A percentile compares a stretch with the other conserved stretches of the same genome.
Conservation (phyloP, 73 alveolate species). For the Paramecium biaurelia region DNA sequence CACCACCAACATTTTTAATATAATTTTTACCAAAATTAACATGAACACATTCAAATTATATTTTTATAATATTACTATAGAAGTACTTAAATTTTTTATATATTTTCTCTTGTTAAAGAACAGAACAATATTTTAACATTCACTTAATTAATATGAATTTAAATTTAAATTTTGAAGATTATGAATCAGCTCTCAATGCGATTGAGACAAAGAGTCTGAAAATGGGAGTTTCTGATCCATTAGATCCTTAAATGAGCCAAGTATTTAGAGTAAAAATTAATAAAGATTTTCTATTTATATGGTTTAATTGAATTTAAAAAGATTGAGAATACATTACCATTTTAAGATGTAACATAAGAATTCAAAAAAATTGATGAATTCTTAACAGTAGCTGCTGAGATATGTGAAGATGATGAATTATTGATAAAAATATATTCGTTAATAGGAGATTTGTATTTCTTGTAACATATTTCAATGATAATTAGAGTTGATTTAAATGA, state of each 20-base stretch:
- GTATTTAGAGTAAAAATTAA: not conserved
- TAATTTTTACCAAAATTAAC: too few relatives aligned
- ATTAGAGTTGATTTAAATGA: not conserved
- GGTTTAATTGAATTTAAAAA: not conserved
- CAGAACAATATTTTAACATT: not conserved
- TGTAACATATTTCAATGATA: not conserved
- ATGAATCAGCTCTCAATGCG: not conserved
- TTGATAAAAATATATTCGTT: not conserved
- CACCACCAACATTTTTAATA: too few relatives aligned
- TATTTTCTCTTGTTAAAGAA: not conserved
- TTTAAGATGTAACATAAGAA: not conserved
- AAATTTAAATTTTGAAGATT: not conserved
- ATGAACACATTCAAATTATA: not conserved
- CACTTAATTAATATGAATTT: not conserved
- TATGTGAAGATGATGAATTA: not conserved
- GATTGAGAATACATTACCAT: not conserved
- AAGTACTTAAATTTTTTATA: too few relatives aligned
- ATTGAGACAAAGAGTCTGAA: not conserved
- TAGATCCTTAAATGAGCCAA: not conserved
- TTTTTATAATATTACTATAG: too few relatives aligned
- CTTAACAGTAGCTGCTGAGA: not conserved
- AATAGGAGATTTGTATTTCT: not conserved
- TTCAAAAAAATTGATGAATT: not conserved
- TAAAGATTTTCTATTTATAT: not conserved
- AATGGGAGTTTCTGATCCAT: not conserved